Evolutionary conservation across 768 basidiomycete species (phyloP).

Genomic region (Lepiota brunneoincarnata): DNA sequence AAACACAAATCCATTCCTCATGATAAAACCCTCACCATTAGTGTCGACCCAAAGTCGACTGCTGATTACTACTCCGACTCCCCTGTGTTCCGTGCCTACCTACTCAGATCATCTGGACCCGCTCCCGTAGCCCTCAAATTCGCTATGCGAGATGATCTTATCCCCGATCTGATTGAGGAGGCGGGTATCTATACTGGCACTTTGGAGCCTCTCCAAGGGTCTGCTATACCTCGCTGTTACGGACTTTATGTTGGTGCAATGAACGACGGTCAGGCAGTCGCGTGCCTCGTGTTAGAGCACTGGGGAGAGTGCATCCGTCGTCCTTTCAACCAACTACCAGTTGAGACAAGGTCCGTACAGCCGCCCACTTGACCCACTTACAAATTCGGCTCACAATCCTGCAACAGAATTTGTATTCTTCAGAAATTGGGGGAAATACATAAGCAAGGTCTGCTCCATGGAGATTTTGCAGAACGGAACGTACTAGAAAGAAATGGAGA

Average conservation of each 20-base stretch:
- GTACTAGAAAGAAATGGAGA: conserved; percentile 33
- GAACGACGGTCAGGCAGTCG: conserved; percentile 31
- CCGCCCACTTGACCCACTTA: neutral
- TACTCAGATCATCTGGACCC: conserved; percentile 15
- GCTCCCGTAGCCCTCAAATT: conserved; percentile 31
- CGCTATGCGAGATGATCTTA: conserved; percentile 35
- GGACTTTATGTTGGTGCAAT: conserved; percentile 31
- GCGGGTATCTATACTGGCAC: conserved; percentile 29
- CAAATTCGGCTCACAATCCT: conserved; percentile 7
- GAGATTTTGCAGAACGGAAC: conserved; percentile 41
- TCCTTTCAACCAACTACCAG: conserved; percentile 26
- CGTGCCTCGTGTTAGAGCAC: conserved; percentile 34
- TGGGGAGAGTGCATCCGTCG: conserved; percentile 33
- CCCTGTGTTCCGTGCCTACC: conserved; percentile 30
- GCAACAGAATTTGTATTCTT: conserved; percentile 29
- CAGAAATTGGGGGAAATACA: conserved; percentile 32
- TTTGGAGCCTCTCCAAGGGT: conserved; percentile 31
- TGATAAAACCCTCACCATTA: conserved; percentile 21
- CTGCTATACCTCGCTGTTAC: conserved; percentile 28
- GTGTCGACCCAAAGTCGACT: conserved; percentile 26
- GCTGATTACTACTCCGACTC: conserved; percentile 36
- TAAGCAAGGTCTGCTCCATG: conserved; percentile 30
- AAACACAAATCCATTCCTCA: conserved; percentile 3
- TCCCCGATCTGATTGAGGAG: conserved; percentile 32
- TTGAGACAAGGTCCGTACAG: conserved; percentile 28